Percentiles rank a stretch among this genome's conserved stretches.
Evolutionary conservation across 2,329 filamentous ascomycete genomes (phyloP).

Genomic region (Fusarium paranaense): DNA sequence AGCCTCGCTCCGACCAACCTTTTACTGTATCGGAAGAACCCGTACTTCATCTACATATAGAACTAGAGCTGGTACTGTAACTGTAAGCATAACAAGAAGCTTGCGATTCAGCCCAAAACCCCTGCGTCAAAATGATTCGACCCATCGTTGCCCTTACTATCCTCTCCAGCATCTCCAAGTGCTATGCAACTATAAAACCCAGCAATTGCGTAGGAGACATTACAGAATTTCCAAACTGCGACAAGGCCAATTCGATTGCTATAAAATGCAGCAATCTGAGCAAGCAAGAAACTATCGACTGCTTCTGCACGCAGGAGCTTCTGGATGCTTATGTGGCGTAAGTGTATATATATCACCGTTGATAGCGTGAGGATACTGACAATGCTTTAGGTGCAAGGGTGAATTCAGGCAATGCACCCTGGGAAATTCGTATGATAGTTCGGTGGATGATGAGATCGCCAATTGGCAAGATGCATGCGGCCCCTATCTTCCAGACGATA

Average conservation of each 20-base stretch:
- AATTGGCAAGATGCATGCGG: slow-evolving; percentile 10
- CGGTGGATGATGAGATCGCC: not conserved
- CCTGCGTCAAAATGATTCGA: not conserved
- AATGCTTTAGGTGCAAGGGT: slow-evolving; percentile 6
- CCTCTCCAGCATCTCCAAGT: not conserved
- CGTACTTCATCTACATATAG: not conserved
- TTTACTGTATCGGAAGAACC: not conserved
- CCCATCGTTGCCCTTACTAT: not conserved
- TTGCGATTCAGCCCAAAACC: not conserved
- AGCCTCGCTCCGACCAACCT: not conserved
- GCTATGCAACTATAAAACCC: not conserved
- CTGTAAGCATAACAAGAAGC: not conserved
- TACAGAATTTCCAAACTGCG: slow-evolving; percentile 7
- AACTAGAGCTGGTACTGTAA: not conserved
- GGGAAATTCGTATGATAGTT: slow-evolving; percentile 1
- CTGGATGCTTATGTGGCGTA: slow-evolving; percentile 15
- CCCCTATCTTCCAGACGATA: slow-evolving; percentile 6
- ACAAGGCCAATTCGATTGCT: slow-evolving; percentile 1
- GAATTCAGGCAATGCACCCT: slow-evolving; percentile 16
- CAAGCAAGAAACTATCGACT: slow-evolving; percentile 15
- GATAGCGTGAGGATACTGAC: not conserved
- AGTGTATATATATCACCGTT: not conserved
- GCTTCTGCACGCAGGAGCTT: slow-evolving; percentile 20
- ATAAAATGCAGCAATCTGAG: slow-evolving; percentile 10
- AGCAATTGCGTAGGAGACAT: slow-evolving; percentile 14